Conservation (phyloP, 352 stramenopile species). For the Phytophthora pini region DNA sequence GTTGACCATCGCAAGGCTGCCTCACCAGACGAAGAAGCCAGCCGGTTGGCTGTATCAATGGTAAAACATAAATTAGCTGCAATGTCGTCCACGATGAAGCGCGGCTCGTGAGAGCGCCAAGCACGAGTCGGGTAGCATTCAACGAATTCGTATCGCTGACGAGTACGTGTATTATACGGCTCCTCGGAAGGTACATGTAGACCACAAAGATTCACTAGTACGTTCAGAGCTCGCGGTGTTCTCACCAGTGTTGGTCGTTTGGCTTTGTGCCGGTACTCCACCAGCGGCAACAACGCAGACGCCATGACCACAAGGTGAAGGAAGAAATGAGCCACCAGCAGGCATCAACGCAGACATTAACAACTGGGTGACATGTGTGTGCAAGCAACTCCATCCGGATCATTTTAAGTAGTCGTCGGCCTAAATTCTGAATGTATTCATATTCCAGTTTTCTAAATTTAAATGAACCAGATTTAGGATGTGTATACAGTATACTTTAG, state of each 20-base stretch:
- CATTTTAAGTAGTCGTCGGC: not conserved
- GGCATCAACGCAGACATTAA: not conserved
- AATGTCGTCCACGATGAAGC: too few species aligned
- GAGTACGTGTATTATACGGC: not conserved
- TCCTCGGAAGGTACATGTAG: not conserved
- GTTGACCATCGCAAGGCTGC: slow-evolving; percentile 4
- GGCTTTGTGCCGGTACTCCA: not conserved
- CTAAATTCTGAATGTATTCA: too few species aligned
- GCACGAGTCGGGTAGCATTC: not conserved
- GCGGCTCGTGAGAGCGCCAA: too few species aligned
- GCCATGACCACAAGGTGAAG: slow-evolving; percentile 10
- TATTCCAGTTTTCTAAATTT: too few species aligned
- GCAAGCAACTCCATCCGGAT: not conserved
- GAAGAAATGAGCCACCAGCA: slow-evolving; percentile 15
- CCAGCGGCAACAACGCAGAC: not conserved
- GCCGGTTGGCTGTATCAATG: not conserved
- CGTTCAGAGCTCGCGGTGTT: too few species aligned
- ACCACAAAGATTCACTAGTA: not conserved
- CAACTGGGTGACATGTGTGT: not conserved
- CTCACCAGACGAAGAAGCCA: not conserved
- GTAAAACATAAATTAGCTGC: too few species aligned
- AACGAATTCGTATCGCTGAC: not conserved
- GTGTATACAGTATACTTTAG: not conserved
- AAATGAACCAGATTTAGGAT: too few species aligned
- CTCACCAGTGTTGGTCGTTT: not conserved